Percentiles rank a stretch among this genome's conserved stretches.
Conservation (phyloP, 306 rosid genomes). For the Acacia crassicarpa region DNA sequence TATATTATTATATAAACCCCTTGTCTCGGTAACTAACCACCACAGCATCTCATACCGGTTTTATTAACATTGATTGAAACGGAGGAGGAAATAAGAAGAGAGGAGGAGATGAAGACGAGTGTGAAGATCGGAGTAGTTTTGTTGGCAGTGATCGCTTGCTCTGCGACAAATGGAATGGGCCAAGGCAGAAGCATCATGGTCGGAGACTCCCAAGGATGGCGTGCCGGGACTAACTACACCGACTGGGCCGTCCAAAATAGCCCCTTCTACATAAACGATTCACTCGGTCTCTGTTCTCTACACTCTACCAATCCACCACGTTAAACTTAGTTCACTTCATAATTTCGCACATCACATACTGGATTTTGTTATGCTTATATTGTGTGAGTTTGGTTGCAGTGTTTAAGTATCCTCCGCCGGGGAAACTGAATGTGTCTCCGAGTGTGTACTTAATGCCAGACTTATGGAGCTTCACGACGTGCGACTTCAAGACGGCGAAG, state of each 20-base stretch:
- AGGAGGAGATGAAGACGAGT: constrained; percentile 16
- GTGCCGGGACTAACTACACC: constrained; percentile 64
- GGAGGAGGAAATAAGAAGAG: not conserved
- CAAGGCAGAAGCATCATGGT: constrained; percentile 50
- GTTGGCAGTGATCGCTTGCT: constrained; percentile 33
- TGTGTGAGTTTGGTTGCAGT: constrained; percentile 30
- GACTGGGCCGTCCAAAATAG: constrained; percentile 57
- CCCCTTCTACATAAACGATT: constrained; percentile 61
- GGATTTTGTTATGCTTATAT: not conserved
- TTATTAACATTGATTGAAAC: not conserved
- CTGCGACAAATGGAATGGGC: constrained; percentile 13
- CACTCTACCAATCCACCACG: not conserved
- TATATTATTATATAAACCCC: not conserved
- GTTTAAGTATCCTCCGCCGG: constrained; percentile 51
- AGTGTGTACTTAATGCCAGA: constrained; percentile 48
- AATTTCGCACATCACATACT: not conserved
- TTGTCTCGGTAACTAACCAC: not conserved
- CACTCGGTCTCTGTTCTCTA: constrained; percentile 44
- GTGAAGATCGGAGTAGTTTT: not conserved
- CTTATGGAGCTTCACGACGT: constrained; percentile 50
- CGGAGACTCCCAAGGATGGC: constrained; percentile 75
- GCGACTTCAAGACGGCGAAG: constrained; percentile 53
- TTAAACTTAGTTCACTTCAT: not conserved
- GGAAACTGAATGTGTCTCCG: constrained; percentile 25
- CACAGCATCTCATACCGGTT: not conserved